Percentiles rank a stretch among this genome's conserved stretches.
phyloP scores from a whole-genome alignment of 1,284 basidiomycete species.

The Bjerkandera adusta region DNA sequence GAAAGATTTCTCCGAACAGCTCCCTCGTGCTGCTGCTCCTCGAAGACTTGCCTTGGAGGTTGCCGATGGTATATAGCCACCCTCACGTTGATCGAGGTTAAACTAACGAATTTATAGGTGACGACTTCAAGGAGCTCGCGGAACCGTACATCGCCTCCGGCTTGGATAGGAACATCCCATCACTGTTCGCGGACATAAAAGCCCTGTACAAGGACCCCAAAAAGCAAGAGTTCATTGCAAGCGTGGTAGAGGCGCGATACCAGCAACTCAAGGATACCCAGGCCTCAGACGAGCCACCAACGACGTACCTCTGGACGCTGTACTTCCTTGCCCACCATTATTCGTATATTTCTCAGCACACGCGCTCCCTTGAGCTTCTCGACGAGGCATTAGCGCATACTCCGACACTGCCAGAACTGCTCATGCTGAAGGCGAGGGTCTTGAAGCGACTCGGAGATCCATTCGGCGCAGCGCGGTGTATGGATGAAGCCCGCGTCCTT shows the following conservation, averaged over 20 bases:
- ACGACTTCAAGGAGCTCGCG: constrained; percentile 66
- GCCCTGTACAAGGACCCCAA: constrained; percentile 67
- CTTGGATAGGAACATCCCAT: constrained; percentile 88
- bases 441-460: constrained; percentile 88
- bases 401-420: constrained; percentile 91
- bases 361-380: constrained; percentile 67
- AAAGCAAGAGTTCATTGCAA: constrained; percentile 72
- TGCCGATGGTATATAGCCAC: constrained; percentile 43
- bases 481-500: constrained; percentile 83
- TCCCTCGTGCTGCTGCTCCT: constrained; percentile 74
- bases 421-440: constrained; percentile 81
- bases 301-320: constrained; percentile 91
- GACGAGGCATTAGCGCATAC: constrained; percentile 78
- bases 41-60: constrained; percentile 70
- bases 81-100: background rate
- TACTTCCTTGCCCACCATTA: constrained; percentile 96
- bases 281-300: constrained; percentile 59
- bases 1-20: constrained; percentile 54
- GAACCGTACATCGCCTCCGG: constrained; percentile 72
- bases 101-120: constrained; percentile 34
- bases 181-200: constrained; percentile 93
- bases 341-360: constrained; percentile 58
- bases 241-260: constrained; percentile 62
- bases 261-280: constrained; percentile 30
- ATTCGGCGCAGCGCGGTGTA: constrained; percentile 68